Percentiles rank a stretch among this genome's conserved stretches.
phyloP scores from a whole-genome alignment of 805 yeast species.

The Lachancea sp. region DNA sequence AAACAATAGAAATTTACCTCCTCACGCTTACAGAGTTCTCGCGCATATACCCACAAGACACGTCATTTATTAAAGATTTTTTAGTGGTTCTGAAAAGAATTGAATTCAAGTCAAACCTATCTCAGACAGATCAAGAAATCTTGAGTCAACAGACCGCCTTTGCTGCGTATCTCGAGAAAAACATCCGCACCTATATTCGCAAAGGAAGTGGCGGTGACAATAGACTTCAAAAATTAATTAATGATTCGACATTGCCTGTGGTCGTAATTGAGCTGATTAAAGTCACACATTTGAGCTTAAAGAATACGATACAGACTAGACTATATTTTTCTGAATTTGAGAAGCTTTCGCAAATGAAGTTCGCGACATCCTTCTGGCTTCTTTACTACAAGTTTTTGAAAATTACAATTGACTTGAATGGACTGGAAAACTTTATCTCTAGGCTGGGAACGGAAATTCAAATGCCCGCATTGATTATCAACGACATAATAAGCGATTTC shows the following conservation, averaged over 20 bases:
- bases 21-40: constrained; percentile 13
- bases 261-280: constrained; percentile 35
- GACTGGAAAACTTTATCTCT: constrained; percentile 40
- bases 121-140: constrained; percentile 20
- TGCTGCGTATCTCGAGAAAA: constrained; percentile 21
- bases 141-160: constrained; percentile 20
- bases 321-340: constrained; percentile 28
- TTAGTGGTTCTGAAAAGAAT: constrained; percentile 19
- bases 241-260: constrained; percentile 38
- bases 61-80: constrained; percentile 17
- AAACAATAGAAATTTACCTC: constrained; percentile 6
- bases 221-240: constrained; percentile 33
- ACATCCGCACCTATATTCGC: constrained; percentile 21
- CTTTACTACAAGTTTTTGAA: constrained; percentile 51
- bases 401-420: constrained; percentile 37
- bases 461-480: constrained; percentile 44
- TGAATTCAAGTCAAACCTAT: constrained; percentile 17
- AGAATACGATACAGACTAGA: constrained; percentile 31
- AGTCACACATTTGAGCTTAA: constrained; percentile 25
- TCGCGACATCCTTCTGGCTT: constrained; percentile 49
- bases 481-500: constrained; percentile 37
- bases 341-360: constrained; percentile 28
- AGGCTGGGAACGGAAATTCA: constrained; percentile 41
- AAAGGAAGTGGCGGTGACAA: constrained; percentile 16
- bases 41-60: constrained; percentile 18